phyloP scores from a whole-genome alignment of 2,329 filamentous ascomycete genomes.

The Hypoxylon sp. region DNA sequence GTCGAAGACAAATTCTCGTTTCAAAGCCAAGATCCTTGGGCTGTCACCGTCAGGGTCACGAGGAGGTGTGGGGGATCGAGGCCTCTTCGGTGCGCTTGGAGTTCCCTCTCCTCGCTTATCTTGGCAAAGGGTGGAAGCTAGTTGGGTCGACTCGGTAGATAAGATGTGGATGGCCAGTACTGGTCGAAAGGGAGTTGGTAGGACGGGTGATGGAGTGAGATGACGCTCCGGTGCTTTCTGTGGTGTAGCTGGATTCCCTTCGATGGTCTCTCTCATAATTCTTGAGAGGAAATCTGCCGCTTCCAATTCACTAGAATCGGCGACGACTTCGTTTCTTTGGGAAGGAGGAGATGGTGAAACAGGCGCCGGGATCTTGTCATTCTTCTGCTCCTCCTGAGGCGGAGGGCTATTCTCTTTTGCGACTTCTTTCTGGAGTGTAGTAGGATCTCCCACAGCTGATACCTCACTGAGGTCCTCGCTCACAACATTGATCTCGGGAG shows the following conservation, averaged over 20 bases:
- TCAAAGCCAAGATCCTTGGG: not conserved
- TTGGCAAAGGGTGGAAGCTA: constrained; percentile 19
- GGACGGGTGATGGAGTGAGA: not conserved
- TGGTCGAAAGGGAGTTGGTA: not conserved
- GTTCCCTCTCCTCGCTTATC: not conserved
- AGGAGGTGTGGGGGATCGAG: not conserved
- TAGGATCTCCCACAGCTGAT: not conserved
- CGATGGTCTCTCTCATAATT: not conserved
- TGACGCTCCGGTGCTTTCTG: not conserved
- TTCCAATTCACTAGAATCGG: not conserved
- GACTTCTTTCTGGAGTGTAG: not conserved
- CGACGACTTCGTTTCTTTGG: not conserved
- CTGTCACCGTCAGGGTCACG: not conserved
- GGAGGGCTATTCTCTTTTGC: not conserved
- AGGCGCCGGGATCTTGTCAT: not conserved
- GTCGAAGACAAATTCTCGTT: constrained; percentile 21
- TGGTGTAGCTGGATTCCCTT: constrained; percentile 1
- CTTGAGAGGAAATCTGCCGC: not conserved
- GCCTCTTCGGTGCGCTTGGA: constrained; percentile 7
- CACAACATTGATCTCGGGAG: not conserved
- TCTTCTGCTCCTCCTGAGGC: not conserved
- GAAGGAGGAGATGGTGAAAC: not conserved
- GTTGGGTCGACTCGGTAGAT: not conserved
- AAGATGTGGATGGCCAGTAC: not conserved
- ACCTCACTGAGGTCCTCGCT: not conserved